Evolutionary conservation across 495 filamentous ascomycete genomes (phyloP).

Genomic region (Penicillium dipodomyicola): DNA sequence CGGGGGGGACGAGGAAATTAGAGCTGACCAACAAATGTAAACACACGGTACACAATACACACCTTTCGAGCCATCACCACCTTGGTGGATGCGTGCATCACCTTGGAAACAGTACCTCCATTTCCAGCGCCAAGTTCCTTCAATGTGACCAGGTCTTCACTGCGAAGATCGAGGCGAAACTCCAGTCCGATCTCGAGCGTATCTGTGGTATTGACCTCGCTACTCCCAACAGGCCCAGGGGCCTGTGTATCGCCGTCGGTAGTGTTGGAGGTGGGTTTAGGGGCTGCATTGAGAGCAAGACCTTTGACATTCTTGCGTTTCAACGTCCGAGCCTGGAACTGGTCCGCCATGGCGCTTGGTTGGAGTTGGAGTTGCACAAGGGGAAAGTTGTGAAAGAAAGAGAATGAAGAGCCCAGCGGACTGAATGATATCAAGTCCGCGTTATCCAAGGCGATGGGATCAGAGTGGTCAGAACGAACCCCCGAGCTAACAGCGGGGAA

Average conservation of each 20-base stretch:
- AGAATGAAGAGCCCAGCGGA: conserved; percentile 5
- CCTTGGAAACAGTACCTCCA: conserved; percentile 97
- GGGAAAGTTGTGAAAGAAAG: conserved; percentile 3
- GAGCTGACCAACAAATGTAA: neutral
- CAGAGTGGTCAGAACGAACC: conserved; percentile 18
- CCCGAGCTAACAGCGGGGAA: conserved; percentile 34
- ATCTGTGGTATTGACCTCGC: conserved; percentile 60
- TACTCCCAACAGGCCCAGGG: conserved; percentile 58
- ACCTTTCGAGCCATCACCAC: conserved; percentile 98
- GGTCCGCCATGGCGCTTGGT: conserved; percentile 67
- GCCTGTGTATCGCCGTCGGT: conserved; percentile 59
- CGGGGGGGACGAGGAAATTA: conserved; percentile 11
- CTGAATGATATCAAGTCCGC: conserved; percentile 11
- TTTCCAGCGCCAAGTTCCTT: conserved; percentile 96
- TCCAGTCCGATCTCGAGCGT: conserved; percentile 96
- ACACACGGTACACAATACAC: conserved; percentile 17
- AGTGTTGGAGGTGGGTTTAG: conserved; percentile 54
- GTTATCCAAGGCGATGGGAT: conserved; percentile 20
- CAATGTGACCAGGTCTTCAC: conserved; percentile 86
- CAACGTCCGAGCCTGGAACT: conserved; percentile 84
- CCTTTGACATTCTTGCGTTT: conserved; percentile 98
- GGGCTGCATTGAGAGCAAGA: conserved; percentile 73
- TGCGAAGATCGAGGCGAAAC: conserved; percentile 87
- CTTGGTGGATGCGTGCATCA: conserved; percentile 89
- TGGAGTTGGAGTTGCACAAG: conserved; percentile 11